These are phyloP conservation scores for Teratosphaeria zuluensis DNA, from an alignment of 2,329 filamentous ascomycete genomes.

Conservation along the genomic window DNA sequence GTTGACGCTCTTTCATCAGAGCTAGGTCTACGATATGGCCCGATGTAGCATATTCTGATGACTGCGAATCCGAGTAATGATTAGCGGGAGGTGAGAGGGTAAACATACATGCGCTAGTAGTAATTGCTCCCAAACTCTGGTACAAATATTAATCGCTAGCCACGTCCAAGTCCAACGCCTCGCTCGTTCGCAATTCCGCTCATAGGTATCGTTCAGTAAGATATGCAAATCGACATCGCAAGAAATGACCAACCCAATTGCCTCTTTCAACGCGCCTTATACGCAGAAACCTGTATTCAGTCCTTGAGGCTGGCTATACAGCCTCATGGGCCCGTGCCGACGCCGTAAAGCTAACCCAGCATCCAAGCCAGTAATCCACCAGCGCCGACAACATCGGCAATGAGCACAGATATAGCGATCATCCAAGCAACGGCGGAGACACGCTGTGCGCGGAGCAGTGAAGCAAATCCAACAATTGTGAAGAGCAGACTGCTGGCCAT, in stretches of 20 bases:
- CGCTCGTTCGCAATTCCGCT: neutral
- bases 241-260: neutral
- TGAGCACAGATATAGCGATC: constrained; percentile 37
- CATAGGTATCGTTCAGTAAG: neutral
- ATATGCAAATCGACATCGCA: neutral
- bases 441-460: constrained; percentile 43
- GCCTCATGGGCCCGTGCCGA: neutral
- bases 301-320: neutral
- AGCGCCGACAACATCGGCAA: constrained; percentile 39
- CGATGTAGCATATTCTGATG: too few species aligned
- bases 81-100: too few species aligned
- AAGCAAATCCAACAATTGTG: constrained; percentile 50
- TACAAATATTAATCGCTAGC: neutral
- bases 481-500: constrained; percentile 57
- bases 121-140: neutral
- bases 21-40: too few species aligned
- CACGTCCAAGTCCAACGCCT: neutral
- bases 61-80: too few species aligned
- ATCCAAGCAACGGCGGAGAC: constrained; percentile 36
- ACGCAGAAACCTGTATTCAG: neutral
- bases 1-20: too few species aligned
- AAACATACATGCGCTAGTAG: neutral
- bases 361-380: constrained; percentile 46
- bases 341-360: constrained; percentile 13
- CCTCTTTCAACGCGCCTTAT: neutral